Evolutionary conservation across 2,329 filamentous ascomycete genomes (phyloP).

Genomic region (Podosphaera xanthii): DNA sequence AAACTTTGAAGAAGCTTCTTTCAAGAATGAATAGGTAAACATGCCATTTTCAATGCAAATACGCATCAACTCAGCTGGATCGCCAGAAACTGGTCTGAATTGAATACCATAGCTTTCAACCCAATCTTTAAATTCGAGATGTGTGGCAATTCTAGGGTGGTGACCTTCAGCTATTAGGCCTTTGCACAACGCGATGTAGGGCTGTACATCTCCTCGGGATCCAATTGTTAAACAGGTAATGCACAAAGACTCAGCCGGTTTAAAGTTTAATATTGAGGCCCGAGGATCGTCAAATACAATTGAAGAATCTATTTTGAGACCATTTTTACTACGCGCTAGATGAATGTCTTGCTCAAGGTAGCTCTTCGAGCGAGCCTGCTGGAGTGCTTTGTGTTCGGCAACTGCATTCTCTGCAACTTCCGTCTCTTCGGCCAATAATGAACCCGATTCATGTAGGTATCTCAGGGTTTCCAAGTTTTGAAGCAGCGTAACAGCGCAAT

Average conservation of each 20-base stretch:
- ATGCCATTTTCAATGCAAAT: slow-evolving; percentile 95
- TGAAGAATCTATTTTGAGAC: slow-evolving; percentile 30
- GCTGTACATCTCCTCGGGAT: slow-evolving; percentile 86
- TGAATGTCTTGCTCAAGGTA: slow-evolving; percentile 27
- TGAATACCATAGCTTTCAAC: slow-evolving; percentile 83
- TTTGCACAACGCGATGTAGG: slow-evolving; percentile 91
- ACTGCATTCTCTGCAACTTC: slow-evolving; percentile 52
- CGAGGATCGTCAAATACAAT: slow-evolving; percentile 79
- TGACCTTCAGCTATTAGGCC: slow-evolving; percentile 75
- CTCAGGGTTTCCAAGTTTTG: slow-evolving; percentile 51
- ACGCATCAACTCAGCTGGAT: slow-evolving; percentile 83
- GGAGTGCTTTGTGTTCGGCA: slow-evolving; percentile 59
- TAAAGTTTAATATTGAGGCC: slow-evolving; percentile 77
- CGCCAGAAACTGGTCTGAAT: slow-evolving; percentile 69
- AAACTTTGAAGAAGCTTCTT: slow-evolving; percentile 69
- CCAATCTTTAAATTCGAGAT: slow-evolving; percentile 75
- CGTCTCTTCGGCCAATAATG: slow-evolving; percentile 43
- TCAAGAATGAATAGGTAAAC: slow-evolving; percentile 79
- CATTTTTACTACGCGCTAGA: slow-evolving; percentile 24
- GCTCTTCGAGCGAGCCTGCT: slow-evolving; percentile 42
- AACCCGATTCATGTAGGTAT: slow-evolving; percentile 45
- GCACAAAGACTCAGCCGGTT: slow-evolving; percentile 53
- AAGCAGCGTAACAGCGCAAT: slow-evolving; percentile 65
- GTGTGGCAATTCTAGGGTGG: slow-evolving; percentile 67
- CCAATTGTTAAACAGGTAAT: slow-evolving; percentile 93